Base-by-base conservation (phyloP, 2,329 filamentous ascomycete species). In the Aspergillus pseudoglaucus region DNA sequence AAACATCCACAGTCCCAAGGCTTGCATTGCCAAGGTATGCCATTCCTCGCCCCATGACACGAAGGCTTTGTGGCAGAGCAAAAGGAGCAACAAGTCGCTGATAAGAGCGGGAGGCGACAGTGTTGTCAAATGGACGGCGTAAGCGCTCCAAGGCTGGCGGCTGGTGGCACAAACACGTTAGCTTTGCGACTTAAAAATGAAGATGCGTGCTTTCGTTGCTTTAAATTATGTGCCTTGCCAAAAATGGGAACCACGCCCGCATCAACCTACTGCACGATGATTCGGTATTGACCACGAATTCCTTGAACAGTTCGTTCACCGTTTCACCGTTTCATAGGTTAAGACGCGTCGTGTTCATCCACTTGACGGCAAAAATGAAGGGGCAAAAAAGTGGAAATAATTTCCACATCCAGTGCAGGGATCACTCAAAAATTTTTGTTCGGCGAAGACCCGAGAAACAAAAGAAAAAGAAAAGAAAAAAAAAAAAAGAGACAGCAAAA, bases 111-210 rank as follows among this genome's bases (percentile, higher is more conserved):
- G 84, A 35, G 90, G 93, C 40, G 89, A 94, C 63, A 96, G 84
- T 14, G 91, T 97, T 22, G 91, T 93, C 63, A 95, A 76, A 71
- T 96, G 88, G 51, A 96, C 83, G 44, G 91, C 89, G 67, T 96
- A 97, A 10, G 88, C 87, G 70, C 86, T 95, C 90, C 90, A 97
- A 43, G 82, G 85, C 67, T 96, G 91, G 63, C 88, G 88, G 60
- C 90, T 95, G 59, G 44, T 51, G 42, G 53, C 50, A 57, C 48
- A 51, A 50, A 54, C 51, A 47, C 49, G 42, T 59, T 67, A 63
- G 67, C 63, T 51, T 44, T 58, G 47, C 44, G 47, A 15, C 44
- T 49, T 41, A 44, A 50, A 47, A 50, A 47, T 6, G 42, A 53
- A 46, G 49, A 47, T 8, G 44, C 49, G 39, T 45, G 39, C 23